Conservation (phyloP, 164 flowering plant species). For the Paratinospora sagittata region DNA sequence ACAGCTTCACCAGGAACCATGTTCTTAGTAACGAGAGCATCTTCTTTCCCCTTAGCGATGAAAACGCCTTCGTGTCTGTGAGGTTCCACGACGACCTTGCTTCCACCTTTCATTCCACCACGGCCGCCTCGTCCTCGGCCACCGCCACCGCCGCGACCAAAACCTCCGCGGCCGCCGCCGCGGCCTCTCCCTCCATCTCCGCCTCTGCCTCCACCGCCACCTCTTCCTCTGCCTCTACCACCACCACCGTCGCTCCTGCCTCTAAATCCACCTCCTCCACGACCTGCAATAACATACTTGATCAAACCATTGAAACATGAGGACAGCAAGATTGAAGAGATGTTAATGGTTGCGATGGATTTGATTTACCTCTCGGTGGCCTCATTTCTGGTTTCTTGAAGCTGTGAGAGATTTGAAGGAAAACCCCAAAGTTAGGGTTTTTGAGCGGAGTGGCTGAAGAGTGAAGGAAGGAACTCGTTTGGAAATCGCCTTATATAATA, state of each 20-base stretch:
- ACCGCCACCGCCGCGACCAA: conserved; percentile 42
- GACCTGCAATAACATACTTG: conserved; percentile 8
- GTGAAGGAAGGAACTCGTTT: not conserved
- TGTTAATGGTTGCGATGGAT: not conserved
- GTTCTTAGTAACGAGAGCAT: conserved; percentile 88
- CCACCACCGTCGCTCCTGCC: conserved; percentile 30
- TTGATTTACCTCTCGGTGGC: conserved; percentile 20
- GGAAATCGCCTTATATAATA: not conserved
- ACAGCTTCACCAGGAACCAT: conserved; percentile 88
- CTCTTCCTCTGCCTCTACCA: conserved; percentile 46
- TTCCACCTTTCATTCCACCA: conserved; percentile 87
- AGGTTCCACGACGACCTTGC: conserved; percentile 73
- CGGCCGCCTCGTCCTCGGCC: conserved; percentile 50
- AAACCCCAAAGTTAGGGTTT: not conserved
- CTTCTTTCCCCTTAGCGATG: conserved; percentile 89
- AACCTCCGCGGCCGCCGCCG: conserved; percentile 28
- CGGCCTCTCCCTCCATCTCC: conserved; percentile 28
- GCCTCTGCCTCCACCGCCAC: conserved; percentile 35
- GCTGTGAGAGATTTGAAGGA: not conserved
- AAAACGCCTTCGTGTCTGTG: conserved; percentile 91
- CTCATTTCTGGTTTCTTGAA: conserved; percentile 15
- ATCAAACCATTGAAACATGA: not conserved
- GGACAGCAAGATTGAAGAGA: not conserved
- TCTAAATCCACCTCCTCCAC: conserved; percentile 25
- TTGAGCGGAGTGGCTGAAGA: not conserved